Evolutionary conservation across 192 early-diverging fungal genomes (phyloP).

Genomic region (Podila clonocystis): DNA sequence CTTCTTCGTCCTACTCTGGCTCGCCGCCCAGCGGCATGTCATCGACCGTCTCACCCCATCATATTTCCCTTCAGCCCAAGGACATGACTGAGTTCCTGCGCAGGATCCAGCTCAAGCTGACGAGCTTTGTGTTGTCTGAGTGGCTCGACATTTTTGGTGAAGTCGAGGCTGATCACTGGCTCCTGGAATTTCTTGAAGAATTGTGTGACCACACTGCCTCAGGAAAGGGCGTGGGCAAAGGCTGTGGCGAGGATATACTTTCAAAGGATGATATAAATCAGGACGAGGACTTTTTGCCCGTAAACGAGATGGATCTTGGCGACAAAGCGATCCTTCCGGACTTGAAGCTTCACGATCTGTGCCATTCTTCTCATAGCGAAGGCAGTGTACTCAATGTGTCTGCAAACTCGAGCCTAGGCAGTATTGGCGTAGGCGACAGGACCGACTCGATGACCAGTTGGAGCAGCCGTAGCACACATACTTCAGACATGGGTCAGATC

Average conservation of each 20-base stretch:
- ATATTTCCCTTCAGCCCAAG: constrained; percentile 15
- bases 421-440: not conserved
- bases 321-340: constrained; percentile 1
- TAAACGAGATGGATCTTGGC: constrained; percentile 26
- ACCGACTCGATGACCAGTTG: not conserved
- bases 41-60: constrained; percentile 23
- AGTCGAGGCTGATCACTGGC: constrained; percentile 53
- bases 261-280: constrained; percentile 10
- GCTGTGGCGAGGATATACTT: not conserved
- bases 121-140: constrained; percentile 51
- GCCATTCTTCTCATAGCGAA: not conserved
- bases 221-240: not conserved
- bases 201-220: constrained; percentile 2
- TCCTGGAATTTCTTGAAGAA: constrained; percentile 50
- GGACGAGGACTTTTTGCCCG: constrained; percentile 14
- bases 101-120: constrained; percentile 42
- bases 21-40: constrained; percentile 24
- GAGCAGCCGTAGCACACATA: not conserved
- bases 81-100: constrained; percentile 48
- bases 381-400: not conserved
- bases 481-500: too few relatives aligned
- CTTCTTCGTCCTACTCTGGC: constrained; percentile 19
- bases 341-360: not conserved
- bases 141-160: constrained; percentile 48
- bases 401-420: not conserved